Evolutionary conservation across 2,329 filamentous ascomycete genomes (phyloP), one percentile per base, ranked within the genome.

Genomic region (Hymenoscyphus fructigenus): DNA sequence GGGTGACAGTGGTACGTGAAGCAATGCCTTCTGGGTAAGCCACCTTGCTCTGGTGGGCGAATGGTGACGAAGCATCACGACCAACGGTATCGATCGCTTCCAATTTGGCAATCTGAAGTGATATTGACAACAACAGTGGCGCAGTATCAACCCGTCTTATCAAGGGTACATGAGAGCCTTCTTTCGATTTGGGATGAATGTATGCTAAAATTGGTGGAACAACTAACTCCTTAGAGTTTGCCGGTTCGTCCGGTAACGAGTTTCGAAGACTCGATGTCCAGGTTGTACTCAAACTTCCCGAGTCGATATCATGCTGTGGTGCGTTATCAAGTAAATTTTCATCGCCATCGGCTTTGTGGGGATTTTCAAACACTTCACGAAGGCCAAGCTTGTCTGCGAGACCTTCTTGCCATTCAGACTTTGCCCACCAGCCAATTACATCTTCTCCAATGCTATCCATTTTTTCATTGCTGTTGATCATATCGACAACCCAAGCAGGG

Each of bases 351-450:
- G 78, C 77, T 0, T 78, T 74, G 9, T 76, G 69, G 61, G 76
- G 75, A 65, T 75, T 80, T 15, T 84, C 81, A 59, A 95, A 82
- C 3, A 94, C 84, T 56, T 89, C 82, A 59, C 85, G 80, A 61
- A 97, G 79, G 1, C 88, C 85, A 7, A 98, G 83, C 77, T 96
- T 97, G 60, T 90, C 86, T 0, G 85, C 86, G 2, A 97, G 81
- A 0, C 92, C 91, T 2, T 85, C 82, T 77, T 98, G 93, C 95
- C 95, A 99, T 62, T 88, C 88, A 0, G 94, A 88, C 76, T 98
- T 98, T 38, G 93, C 92, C 93, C 93, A 97, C 91, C 92, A 97
- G 6, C 93, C 93, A 17, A 98, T 82, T 5, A 97, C 87, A 73
- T 98, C 94, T 76, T 98, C 94, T 36, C 91, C 91, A 58, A 99